A percentile compares a stretch with the other conserved stretches of the same genome.
phyloP scores from a whole-genome alignment of 2,329 filamentous ascomycete genomes.

The Calonectria hawksworthii region DNA sequence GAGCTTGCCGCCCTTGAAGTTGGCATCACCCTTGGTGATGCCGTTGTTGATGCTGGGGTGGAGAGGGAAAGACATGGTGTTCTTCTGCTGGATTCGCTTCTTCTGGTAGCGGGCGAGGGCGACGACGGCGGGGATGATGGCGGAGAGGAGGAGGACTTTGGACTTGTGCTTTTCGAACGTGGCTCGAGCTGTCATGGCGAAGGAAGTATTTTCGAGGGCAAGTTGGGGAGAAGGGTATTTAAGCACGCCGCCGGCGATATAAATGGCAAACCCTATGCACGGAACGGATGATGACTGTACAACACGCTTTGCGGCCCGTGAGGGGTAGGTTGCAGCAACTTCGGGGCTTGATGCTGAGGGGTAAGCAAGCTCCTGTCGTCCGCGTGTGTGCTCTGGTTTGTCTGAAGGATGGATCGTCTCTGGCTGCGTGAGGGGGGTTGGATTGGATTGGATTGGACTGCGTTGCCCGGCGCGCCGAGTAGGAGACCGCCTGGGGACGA shows the following conservation, averaged over 20 bases:
- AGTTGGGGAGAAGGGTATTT: slow-evolving; percentile 20
- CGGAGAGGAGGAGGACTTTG: slow-evolving; percentile 37
- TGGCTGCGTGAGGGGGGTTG: neutral
- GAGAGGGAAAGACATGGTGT: slow-evolving; percentile 52
- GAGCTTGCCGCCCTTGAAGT: slow-evolving; percentile 72
- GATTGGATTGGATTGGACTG: neutral
- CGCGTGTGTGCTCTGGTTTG: neutral
- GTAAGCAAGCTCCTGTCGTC: slow-evolving; percentile 8
- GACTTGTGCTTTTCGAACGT: slow-evolving; percentile 25
- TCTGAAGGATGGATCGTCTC: slow-evolving; percentile 12
- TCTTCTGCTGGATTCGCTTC: slow-evolving; percentile 29
- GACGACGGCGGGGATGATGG: slow-evolving; percentile 39
- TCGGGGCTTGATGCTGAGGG: neutral
- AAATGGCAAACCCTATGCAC: slow-evolving; percentile 6
- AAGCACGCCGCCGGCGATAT: neutral
- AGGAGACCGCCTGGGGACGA: too few relatives aligned
- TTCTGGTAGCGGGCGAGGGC: slow-evolving; percentile 35
- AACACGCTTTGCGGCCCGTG: neutral
- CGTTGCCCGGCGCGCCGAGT: slow-evolving; percentile 5
- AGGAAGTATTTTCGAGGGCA: neutral
- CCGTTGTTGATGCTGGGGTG: slow-evolving; percentile 76
- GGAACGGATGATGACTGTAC: neutral
- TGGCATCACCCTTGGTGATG: slow-evolving; percentile 66
- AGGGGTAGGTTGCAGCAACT: slow-evolving; percentile 29
- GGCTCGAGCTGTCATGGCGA: slow-evolving; percentile 25